Evolutionary conservation across 768 basidiomycete genomes (phyloP).

Genomic region (Naganishia vaughanmartiniae): DNA sequence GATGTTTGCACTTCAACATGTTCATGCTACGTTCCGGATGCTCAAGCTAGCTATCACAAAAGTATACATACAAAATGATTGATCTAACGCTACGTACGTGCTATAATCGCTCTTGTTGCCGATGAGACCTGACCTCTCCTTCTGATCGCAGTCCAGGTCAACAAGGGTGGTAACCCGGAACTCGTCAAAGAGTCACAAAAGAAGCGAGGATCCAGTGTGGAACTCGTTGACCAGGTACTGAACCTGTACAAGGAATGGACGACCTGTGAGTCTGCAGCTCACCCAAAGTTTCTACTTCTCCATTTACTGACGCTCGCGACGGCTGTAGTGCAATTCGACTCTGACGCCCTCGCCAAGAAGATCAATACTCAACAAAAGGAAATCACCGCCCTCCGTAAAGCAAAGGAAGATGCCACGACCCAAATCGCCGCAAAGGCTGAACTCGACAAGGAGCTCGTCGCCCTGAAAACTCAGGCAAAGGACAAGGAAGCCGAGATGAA

Average conservation of each 20-base stretch:
- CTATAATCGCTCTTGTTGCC: background rate
- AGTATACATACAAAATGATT: background rate
- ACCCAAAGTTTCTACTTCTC: background rate
- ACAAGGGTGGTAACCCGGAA: constrained; percentile 78
- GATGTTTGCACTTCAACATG: background rate
- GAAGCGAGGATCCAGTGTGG: constrained; percentile 82
- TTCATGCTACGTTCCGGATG: background rate
- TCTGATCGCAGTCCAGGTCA: constrained; percentile 43
- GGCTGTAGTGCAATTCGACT: constrained; percentile 76
- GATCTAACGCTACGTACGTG: constrained; percentile 3
- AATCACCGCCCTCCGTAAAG: constrained; percentile 92
- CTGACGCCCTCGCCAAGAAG: constrained; percentile 71
- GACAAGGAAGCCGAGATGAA: constrained; percentile 77
- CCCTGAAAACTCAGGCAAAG: constrained; percentile 70
- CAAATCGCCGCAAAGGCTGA: constrained; percentile 77
- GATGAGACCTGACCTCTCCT: background rate
- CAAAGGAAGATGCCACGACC: constrained; percentile 85
- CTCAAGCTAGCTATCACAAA: background rate
- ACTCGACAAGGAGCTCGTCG: constrained; percentile 76
- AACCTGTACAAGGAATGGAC: constrained; percentile 91
- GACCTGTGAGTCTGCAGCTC: constrained; percentile 67
- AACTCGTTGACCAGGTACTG: constrained; percentile 90
- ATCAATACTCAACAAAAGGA: constrained; percentile 91
- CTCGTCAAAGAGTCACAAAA: constrained; percentile 87
- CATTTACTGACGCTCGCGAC: constrained; percentile 3